Percentiles rank a stretch among this genome's conserved stretches.
phyloP scores from a whole-genome alignment of 345 rosid genomes.

The Limnanthes douglasii region DNA sequence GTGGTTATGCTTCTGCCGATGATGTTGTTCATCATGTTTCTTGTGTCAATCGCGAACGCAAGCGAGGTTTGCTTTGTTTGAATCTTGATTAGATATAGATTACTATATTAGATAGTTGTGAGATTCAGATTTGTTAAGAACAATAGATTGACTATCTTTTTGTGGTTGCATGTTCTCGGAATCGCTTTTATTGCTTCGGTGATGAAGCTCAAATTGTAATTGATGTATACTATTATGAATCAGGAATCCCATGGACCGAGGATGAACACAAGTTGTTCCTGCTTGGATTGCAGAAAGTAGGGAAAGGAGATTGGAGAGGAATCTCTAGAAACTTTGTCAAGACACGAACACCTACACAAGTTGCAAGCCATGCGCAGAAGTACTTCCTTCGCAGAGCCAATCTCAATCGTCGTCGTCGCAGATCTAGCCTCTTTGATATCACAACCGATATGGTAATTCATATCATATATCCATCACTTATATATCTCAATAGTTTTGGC shows the following conservation, averaged over 20 bases:
- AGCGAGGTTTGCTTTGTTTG: conserved; percentile 39
- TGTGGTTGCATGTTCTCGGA: neutral
- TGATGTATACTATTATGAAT: neutral
- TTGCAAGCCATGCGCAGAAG: conserved; percentile 80
- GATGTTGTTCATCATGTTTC: conserved; percentile 47
- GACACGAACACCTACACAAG: conserved; percentile 73
- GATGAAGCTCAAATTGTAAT: neutral
- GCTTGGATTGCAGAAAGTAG: conserved; percentile 51
- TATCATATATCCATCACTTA: too few relatives aligned
- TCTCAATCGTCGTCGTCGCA: conserved; percentile 54
- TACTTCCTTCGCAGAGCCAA: conserved; percentile 54
- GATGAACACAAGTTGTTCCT: conserved; percentile 57
- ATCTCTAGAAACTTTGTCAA: conserved; percentile 65
- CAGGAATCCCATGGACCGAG: conserved; percentile 80
- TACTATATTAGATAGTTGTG: neutral
- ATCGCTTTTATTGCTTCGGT: neutral
- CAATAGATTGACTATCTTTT: neutral
- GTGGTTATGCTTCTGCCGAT: conserved; percentile 81
- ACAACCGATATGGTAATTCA: conserved; percentile 33
- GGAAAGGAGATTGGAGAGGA: conserved; percentile 82
- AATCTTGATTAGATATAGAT: neutral
- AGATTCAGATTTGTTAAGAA: neutral
- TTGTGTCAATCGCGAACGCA: conserved; percentile 47
- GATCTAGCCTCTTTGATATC: conserved; percentile 75
- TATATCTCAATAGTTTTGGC: too few relatives aligned